Evolutionary conservation across 768 basidiomycete genomes (phyloP), one percentile per base, ranked within the genome.

Genomic region (Leucosporidium creatinivorum): DNA sequence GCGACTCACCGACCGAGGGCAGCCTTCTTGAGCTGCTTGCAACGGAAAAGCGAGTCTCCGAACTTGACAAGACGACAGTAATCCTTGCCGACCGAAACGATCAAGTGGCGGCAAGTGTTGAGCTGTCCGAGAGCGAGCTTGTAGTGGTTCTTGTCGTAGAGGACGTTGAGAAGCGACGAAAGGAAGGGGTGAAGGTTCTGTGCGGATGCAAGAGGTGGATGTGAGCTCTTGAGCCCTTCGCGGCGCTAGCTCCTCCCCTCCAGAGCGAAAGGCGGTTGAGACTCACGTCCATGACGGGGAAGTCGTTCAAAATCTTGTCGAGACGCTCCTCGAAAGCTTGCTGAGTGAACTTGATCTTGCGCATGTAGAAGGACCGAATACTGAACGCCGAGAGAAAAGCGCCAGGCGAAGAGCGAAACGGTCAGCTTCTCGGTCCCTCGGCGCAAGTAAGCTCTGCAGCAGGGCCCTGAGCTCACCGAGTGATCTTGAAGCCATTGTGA

Each of bases 101-200:
- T 96, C 60, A 99, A 82, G 84, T 99, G 96, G 49, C 89, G 84
- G 2, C 90, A 90, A 1, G 96, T 99, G 72, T 94, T 88, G 67
- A 99, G 85, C 77, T 99, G 96, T 67, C 96, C 94, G 54, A 99
- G 82, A 4, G 96, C 96, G 61, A 99, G 89, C 81, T 98, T 98
- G 85, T 97, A 97, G 78, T 99, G 94, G 77, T 97, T 97, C 81
- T 98, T 98, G 84, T 99, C 96, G 79, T 99, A 99, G 51, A 99
- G 84, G 21, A 99, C 96, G 79, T 99, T 99, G 84, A 99, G 86
- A 23, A 99, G 83, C 3, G 93, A 93, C 2, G 91, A 84, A 23
- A 98, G 82, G 82, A 98, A 99, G 2, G 96, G 96, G 78, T 99
- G 96, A 15, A 99, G 83, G 77, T 98, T 94, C 83, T 60, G 59